Conservation (phyloP, 2,329 filamentous ascomycete genomes). For the Colletotrichum graminicola region DNA sequence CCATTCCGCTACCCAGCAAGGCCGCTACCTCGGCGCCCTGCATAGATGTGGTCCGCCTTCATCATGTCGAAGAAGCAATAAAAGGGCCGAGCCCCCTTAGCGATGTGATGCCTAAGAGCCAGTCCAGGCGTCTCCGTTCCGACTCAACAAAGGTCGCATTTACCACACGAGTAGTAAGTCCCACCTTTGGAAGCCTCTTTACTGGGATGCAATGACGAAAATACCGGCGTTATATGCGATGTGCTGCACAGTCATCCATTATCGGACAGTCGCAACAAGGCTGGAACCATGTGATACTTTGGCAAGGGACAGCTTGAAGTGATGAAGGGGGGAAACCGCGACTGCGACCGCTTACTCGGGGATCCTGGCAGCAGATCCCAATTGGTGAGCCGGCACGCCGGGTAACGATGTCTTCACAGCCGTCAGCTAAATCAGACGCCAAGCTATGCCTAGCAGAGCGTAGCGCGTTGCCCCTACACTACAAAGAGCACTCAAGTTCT, state of each 20-base stretch:
- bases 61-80: neutral
- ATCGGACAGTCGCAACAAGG: neutral
- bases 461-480: slow-evolving; percentile 18
- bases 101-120: neutral
- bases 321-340: neutral
- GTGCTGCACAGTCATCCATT: neutral
- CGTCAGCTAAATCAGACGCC: slow-evolving; percentile 24
- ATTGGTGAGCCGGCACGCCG: slow-evolving; percentile 32
- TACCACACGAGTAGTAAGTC: neutral
- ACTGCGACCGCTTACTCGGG: slow-evolving; percentile 12
- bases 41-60: slow-evolving; percentile 13
- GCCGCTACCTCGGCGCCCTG: slow-evolving; percentile 16
- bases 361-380: slow-evolving; percentile 37
- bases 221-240: neutral
- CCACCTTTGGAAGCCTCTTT: neutral
- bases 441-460: slow-evolving; percentile 38
- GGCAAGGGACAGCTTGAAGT: neutral
- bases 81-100: neutral
- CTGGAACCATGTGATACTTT: neutral
- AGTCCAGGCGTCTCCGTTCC: neutral
- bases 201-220: neutral
- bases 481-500: neutral
- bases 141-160: neutral
- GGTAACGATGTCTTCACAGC: slow-evolving; percentile 37
- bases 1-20: slow-evolving; percentile 11